Evolutionary conservation across 1,284 basidiomycete genomes (phyloP).

Genomic region (Cutaneotrichosporon sp.): DNA sequence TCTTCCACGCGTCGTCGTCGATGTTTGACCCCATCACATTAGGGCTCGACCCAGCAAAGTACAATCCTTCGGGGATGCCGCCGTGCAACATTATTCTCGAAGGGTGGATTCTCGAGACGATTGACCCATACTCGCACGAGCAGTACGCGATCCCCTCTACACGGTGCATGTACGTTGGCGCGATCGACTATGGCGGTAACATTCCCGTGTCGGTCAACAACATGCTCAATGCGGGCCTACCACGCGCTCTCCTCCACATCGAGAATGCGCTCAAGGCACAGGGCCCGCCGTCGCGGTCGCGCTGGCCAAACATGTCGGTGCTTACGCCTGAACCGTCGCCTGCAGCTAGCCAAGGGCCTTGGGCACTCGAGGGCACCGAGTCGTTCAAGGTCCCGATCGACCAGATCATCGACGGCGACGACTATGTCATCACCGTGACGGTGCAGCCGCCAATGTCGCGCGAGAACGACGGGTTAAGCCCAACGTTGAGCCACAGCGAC

Average conservation of each 20-base stretch:
- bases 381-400: constrained; percentile 29
- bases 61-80: constrained; percentile 71
- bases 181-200: constrained; percentile 82
- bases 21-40: constrained; percentile 65
- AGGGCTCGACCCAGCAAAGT: constrained; percentile 56
- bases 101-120: constrained; percentile 93
- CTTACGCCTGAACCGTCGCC: constrained; percentile 26
- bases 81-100: constrained; percentile 81
- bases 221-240: constrained; percentile 71
- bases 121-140: constrained; percentile 93
- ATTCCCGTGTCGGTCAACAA: constrained; percentile 83
- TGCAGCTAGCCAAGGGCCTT: constrained; percentile 21
- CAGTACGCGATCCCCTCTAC: constrained; percentile 94
- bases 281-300: constrained; percentile 58
- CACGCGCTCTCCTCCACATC: constrained; percentile 63
- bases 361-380: constrained; percentile 36
- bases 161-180: constrained; percentile 77
- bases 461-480: constrained; percentile 15
- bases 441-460: constrained; percentile 26
- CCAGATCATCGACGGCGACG: constrained; percentile 29
- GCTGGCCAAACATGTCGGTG: constrained; percentile 55
- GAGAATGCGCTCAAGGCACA: constrained; percentile 62
- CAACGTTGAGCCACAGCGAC: constrained; percentile 30
- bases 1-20: constrained; percentile 67
- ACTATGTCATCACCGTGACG: constrained; percentile 33